Percentiles rank a stretch among this genome's conserved stretches.
phyloP scores from a whole-genome alignment of 768 basidiomycete genomes.

The Albatrellus ellisii region DNA sequence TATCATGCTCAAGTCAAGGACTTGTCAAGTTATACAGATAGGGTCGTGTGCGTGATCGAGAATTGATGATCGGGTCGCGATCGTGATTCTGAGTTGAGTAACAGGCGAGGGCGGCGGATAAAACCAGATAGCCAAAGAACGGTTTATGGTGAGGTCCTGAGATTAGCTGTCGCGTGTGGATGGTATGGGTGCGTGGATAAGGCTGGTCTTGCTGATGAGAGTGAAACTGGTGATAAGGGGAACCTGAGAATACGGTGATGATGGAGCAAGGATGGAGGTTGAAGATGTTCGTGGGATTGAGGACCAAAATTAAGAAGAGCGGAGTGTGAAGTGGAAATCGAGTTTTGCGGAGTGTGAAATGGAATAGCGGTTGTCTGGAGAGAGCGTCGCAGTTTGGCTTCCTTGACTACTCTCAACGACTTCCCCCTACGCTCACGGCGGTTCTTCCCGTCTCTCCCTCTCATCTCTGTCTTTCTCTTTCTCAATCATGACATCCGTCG shows the following conservation, averaged over 20 bases:
- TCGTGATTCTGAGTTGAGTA: no score
- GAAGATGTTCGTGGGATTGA: neutral
- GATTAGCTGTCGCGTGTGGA: no score
- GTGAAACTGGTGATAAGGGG: neutral
- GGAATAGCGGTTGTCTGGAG: neutral
- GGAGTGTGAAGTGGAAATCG: neutral
- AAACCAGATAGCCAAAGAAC: no score
- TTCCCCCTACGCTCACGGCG: conserved; percentile 1
- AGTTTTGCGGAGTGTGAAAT: conserved; percentile 11
- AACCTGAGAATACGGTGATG: neutral
- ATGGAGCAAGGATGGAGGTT: neutral
- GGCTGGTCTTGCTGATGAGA: neutral
- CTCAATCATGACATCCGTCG: conserved; percentile 32
- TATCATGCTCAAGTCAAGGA: no score
- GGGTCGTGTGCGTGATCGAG: no score
- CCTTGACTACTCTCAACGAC: conserved; percentile 4
- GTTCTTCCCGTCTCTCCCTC: conserved; percentile 2
- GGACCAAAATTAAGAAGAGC: neutral
- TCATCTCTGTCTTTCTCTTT: conserved; percentile 9
- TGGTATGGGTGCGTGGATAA: no score
- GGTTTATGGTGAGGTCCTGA: no score
- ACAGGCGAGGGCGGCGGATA: no score
- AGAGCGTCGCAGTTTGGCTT: conserved; percentile 9
- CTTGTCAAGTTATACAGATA: no score
- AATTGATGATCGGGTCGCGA: no score